phyloP scores from a whole-genome alignment of 208 protist genomes.

The Crithidia bombi region DNA sequence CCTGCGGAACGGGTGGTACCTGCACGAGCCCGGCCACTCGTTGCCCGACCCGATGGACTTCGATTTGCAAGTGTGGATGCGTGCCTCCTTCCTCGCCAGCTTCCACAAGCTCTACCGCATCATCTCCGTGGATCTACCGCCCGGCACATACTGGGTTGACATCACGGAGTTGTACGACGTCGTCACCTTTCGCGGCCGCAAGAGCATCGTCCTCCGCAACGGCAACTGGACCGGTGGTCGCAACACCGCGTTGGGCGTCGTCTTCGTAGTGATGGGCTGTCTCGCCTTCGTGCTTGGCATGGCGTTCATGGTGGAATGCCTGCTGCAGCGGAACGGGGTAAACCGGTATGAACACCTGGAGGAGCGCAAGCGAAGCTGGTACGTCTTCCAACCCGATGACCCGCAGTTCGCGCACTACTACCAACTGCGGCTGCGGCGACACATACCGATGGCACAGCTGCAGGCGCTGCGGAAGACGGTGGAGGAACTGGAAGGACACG shows the following conservation, averaged over 20 bases:
- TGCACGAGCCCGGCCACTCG: slow-evolving; percentile 80
- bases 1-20: slow-evolving; percentile 85
- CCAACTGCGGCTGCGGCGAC: slow-evolving; percentile 57
- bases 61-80: slow-evolving; percentile 98
- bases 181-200: slow-evolving; percentile 91
- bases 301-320: slow-evolving; percentile 62
- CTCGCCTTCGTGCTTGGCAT: slow-evolving; percentile 63
- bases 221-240: slow-evolving; percentile 63
- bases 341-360: slow-evolving; percentile 35
- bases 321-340: slow-evolving; percentile 32
- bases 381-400: slow-evolving; percentile 49
- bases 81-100: slow-evolving; percentile 88
- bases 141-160: slow-evolving; percentile 75
- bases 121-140: slow-evolving; percentile 77
- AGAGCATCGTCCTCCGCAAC: slow-evolving; percentile 93
- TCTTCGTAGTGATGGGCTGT: slow-evolving; percentile 65
- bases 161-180: slow-evolving; percentile 96
- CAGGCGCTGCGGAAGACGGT: slow-evolving; percentile 41
- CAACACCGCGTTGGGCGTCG: slow-evolving; percentile 51
- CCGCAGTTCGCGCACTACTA: slow-evolving; percentile 71
- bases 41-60: slow-evolving; percentile 88
- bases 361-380: slow-evolving; percentile 70
- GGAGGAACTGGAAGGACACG: slow-evolving; percentile 25
- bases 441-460: slow-evolving; percentile 57
- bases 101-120: slow-evolving; percentile 97